Evolutionary conservation across 179 eudicot species (phyloP), one percentile per base, ranked within the genome.

Genomic region (Corrigiola litoralis): DNA sequence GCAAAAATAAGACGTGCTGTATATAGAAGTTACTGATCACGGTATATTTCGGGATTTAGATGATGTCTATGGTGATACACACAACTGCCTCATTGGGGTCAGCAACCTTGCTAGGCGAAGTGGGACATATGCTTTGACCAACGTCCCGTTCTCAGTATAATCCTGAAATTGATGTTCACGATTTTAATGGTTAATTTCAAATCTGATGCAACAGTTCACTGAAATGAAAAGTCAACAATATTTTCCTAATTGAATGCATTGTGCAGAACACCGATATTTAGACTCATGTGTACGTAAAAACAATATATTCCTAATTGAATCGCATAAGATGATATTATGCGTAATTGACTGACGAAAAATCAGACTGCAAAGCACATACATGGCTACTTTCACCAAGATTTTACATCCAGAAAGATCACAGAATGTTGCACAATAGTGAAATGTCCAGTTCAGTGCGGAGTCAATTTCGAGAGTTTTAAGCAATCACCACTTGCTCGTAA

Each of bases 41-140:
- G 41, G 42, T 58, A 4, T 33, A 6, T 24, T 21, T 17, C 37
- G 46, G 28, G 50, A 40, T 18, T 16, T 46, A 23, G 40, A 24
- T 33, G 66, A 57, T 57, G 61, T 20, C 68, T 76, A 82, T n/a
- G 80, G 54, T 18, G 83, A 70, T 5, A 61, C 73, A 52, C 82
- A 78, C 53, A 81, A 50, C 67, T 90, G 94, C 68, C 99, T 87
- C 94, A 94, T 82, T 17, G 97, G 99, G 16, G 92, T 87, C 54
- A 90, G 94, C 59, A 83, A 82, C 80, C 99, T 83, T 44, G 99
- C 95, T 66, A 86, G 79, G n/a, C 96, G 91, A 61, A 90, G 96
- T 10, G 99, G 99, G 36, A 94, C 99, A 72, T 84, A 59, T 4
- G 91, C 97, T 65, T 72, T 85, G 24, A 90, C 74, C 67, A 90